Percentiles rank a stretch among this genome's conserved stretches.
Conservation (phyloP, 768 basidiomycete species). For the Aureoboletus auriporus region DNA sequence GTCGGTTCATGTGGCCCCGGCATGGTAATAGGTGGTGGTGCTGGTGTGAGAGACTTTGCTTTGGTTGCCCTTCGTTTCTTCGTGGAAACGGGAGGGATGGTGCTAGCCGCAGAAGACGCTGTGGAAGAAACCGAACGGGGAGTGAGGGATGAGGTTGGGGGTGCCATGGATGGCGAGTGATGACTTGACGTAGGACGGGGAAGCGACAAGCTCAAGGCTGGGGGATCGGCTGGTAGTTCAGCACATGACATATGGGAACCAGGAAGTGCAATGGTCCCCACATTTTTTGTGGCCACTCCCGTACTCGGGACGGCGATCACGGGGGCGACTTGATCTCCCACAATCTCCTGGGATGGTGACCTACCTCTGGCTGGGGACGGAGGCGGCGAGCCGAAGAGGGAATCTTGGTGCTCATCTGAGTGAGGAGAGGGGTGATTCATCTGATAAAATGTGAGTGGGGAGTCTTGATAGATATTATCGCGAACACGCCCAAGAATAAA, state of each 20-base stretch:
- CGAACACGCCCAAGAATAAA: neutral
- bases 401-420: slow-evolving; percentile 48
- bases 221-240: slow-evolving; percentile 80
- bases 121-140: slow-evolving; percentile 7
- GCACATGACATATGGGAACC: slow-evolving; percentile 80
- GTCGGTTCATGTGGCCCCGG: slow-evolving; percentile 59
- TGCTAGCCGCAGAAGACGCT: slow-evolving; percentile 7
- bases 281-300: slow-evolving; percentile 44
- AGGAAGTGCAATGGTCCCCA: slow-evolving; percentile 98
- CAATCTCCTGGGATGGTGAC: slow-evolving; percentile 55
- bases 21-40: slow-evolving; percentile 54
- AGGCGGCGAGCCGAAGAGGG: slow-evolving; percentile 79
- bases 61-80: slow-evolving; percentile 34
- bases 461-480: slow-evolving; percentile 5
- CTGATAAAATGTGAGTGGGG: slow-evolving; percentile 17
- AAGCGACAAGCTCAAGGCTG: slow-evolving; percentile 56
- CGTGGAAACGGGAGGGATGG: slow-evolving; percentile 2
- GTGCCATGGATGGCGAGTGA: slow-evolving; percentile 35
- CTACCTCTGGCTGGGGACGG: slow-evolving; percentile 72
- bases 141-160: slow-evolving; percentile 16
- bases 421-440: slow-evolving; percentile 13
- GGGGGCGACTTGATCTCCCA: slow-evolving; percentile 14
- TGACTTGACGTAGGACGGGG: slow-evolving; percentile 9
- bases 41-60: slow-evolving; percentile 39
- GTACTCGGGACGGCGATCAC: slow-evolving; percentile 24